Evolutionary conservation across 1,284 basidiomycete genomes (phyloP).

Genomic region (Ganoderma resinaceum): DNA sequence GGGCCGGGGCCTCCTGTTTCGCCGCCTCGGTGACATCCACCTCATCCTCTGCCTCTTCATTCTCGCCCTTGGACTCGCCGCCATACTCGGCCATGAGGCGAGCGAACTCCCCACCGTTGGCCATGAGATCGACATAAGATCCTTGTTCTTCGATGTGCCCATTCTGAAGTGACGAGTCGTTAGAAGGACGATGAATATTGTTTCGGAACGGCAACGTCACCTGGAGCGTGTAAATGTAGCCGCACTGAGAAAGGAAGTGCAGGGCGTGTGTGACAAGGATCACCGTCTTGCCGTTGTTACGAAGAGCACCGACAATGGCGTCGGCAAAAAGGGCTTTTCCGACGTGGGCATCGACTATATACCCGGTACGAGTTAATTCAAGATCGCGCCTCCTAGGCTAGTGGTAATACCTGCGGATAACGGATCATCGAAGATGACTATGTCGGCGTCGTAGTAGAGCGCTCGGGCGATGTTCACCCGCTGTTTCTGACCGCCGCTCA

Average conservation of each 20-base stretch:
- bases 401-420: conserved; percentile 63
- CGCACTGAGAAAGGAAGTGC: conserved; percentile 73
- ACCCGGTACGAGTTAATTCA: neutral
- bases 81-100: conserved; percentile 72
- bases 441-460: conserved; percentile 75
- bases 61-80: conserved; percentile 52
- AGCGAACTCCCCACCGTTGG: conserved; percentile 62
- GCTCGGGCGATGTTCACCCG: conserved; percentile 76
- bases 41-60: conserved; percentile 49
- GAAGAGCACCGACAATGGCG: conserved; percentile 65
- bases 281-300: conserved; percentile 66
- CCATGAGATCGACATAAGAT: conserved; percentile 64
- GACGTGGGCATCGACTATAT: conserved; percentile 71
- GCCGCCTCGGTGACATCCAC: conserved; percentile 40
- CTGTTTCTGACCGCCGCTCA: conserved; percentile 70
- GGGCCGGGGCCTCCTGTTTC: conserved; percentile 31
- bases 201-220: conserved; percentile 2
- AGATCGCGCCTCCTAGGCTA: neutral
- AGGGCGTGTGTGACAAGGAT: conserved; percentile 77
- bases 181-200: neutral
- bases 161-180: conserved; percentile 37
- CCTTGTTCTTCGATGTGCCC: conserved; percentile 72
- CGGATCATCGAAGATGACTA: conserved; percentile 78
- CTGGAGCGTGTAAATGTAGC: conserved; percentile 64
- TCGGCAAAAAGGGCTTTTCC: conserved; percentile 74